These are phyloP conservation scores for Malus orientalis DNA, from an alignment of 306 rosid genomes.

Conservation along the genomic window DNA sequence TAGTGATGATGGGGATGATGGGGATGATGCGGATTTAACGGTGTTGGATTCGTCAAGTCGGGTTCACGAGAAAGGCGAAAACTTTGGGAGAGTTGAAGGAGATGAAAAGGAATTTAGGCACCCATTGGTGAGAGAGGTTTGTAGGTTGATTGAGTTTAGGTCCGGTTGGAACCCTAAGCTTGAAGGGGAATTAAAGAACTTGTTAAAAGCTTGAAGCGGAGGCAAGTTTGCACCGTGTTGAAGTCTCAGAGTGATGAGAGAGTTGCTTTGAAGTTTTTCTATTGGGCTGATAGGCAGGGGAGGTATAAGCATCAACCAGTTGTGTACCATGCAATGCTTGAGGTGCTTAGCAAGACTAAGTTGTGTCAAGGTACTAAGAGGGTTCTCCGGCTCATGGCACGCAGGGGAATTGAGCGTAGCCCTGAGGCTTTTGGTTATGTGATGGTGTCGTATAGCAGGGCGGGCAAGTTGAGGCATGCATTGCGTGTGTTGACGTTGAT, in stretches of 20 bases:
- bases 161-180: slow-evolving; percentile 63
- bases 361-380: slow-evolving; percentile 79
- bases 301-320: slow-evolving; percentile 49
- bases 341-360: slow-evolving; percentile 74
- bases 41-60: slow-evolving; percentile 23
- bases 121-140: slow-evolving; percentile 63
- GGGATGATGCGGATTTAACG: slow-evolving; percentile 22
- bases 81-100: slow-evolving; percentile 36
- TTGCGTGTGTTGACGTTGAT: slow-evolving; percentile 65
- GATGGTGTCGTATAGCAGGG: slow-evolving; percentile 78
- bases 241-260: slow-evolving; percentile 65
- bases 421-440: slow-evolving; percentile 72
- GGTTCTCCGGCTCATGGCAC: slow-evolving; percentile 64
- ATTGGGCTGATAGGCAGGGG: slow-evolving; percentile 92
- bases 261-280: slow-evolving; percentile 64
- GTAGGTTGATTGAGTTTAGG: slow-evolving; percentile 56
- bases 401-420: slow-evolving; percentile 39
- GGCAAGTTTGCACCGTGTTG: slow-evolving; percentile 74
- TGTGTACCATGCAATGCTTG: slow-evolving; percentile 63
- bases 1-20: neutral
- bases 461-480: slow-evolving; percentile 63
- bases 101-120: slow-evolving; percentile 54
- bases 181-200: slow-evolving; percentile 57
- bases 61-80: slow-evolving; percentile 10
- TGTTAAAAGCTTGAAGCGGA: slow-evolving; percentile 64